Evolutionary conservation across 306 rosid species (phyloP), one percentile per base, ranked within the genome.

Genomic region (Begonia fuchsioides): DNA sequence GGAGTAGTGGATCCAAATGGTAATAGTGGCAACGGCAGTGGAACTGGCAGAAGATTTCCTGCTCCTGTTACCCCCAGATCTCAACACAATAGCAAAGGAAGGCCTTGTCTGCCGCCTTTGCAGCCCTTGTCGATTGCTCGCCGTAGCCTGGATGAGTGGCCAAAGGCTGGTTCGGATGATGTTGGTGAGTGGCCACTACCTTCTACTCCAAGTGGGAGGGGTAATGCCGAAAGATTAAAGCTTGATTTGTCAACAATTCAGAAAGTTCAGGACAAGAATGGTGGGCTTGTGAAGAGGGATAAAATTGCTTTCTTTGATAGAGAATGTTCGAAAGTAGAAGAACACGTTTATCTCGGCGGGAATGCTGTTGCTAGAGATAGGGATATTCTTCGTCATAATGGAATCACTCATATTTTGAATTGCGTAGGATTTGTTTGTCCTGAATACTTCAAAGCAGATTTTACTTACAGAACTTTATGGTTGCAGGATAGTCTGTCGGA

Each of bases 341-440:
- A 82, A 41, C 99, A 92, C 59, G 70, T 92, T 14, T 92, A 86
- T 65, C 94, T 92, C 62, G 99, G 99, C 17, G 99, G 99, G 15
- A 94, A 92, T 62, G 96, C 96, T 12, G 99, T 92, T 77, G 99
- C 99, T 3, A 81, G 50, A 71, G 93, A 82, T 56, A 86, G 82
- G 70, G 93, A 76, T 49, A 86, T 92, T 56, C 83, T 92, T 71
- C 76, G 77, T 69, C 82, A 73, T 60, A 86, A 86, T 62, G 80
- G 93, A 61, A 86, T 92, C 16, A 92, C 96, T 43, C 99, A 92
- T 72, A 65, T 92, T 49, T 74, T 92, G 75, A 92, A 92, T 39
- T 92, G 99, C 54, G 99, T 92, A 16, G 96, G 99, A 44, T 92
- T 92, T 57, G 96, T 82, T 54, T 92, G 99, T 64, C 99, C 99